phyloP scores from a whole-genome alignment of 805 yeast genomes.

The Saturnispora diversa region DNA sequence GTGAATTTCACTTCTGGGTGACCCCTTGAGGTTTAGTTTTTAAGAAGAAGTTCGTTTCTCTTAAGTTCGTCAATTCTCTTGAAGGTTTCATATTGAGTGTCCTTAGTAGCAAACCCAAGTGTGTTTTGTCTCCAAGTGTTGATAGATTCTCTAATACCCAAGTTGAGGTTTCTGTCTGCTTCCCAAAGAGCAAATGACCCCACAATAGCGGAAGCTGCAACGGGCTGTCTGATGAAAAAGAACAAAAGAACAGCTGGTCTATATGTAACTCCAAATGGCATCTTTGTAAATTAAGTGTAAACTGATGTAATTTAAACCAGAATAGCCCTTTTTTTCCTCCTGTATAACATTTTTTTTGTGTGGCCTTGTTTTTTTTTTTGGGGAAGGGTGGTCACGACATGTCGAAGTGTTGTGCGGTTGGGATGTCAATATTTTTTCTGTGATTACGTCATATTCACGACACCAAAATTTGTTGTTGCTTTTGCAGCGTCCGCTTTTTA shows the following conservation, averaged over 20 bases:
- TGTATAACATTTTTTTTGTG: no score
- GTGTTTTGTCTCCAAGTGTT: slow-evolving; percentile 23
- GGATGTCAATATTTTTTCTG: no score
- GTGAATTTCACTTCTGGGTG: no score
- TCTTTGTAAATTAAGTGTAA: slow-evolving; percentile 3
- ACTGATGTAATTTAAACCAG: neutral
- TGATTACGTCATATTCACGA: no score
- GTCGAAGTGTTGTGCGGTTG: no score
- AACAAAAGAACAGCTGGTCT: slow-evolving; percentile 33
- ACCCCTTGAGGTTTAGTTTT: no score
- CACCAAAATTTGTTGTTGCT: no score
- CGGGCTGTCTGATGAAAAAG: slow-evolving; percentile 32
- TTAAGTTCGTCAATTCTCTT: slow-evolving; percentile 28
- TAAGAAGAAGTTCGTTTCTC: slow-evolving; percentile 20
- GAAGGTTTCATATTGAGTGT: slow-evolving; percentile 25
- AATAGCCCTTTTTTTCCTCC: neutral
- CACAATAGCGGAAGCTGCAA: slow-evolving; percentile 29
- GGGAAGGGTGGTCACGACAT: no score
- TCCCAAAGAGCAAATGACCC: slow-evolving; percentile 32
- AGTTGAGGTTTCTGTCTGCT: slow-evolving; percentile 28
- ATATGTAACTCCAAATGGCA: slow-evolving; percentile 25
- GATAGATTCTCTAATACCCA: slow-evolving; percentile 27
- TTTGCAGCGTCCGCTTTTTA: no score
- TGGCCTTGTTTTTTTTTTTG: no score
- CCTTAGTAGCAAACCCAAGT: slow-evolving; percentile 30